Base-by-base conservation (phyloP, 768 basidiomycete genomes). In the Pleurotus platypus region DNA sequence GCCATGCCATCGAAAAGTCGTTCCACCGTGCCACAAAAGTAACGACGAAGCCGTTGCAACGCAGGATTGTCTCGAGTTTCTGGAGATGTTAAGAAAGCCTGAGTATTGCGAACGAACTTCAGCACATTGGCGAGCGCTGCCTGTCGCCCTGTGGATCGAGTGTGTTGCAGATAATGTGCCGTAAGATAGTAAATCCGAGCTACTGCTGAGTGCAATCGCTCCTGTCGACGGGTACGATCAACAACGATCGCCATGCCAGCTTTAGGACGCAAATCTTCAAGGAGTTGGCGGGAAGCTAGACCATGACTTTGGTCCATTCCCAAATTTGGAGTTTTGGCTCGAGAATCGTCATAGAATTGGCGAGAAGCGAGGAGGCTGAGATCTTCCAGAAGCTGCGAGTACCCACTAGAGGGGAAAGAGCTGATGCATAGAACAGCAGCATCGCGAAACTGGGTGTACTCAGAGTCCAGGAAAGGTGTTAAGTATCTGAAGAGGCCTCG, bases 11-110 rank as follows among this genome's bases (percentile, higher is more conserved):
- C 88, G 58, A 94, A 93, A 8, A 97, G 79, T 49, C 89, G 85
- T 68, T 94, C 92, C 3, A 97, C 84, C 0, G 89, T 84, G 16
- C 92, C 89, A 64, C 94, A 97, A 69, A 96, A 97, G 68, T 92
- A 95, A 22, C 92, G 85, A 26, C 94, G 86, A 27, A 96, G 75
- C 6, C 86, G 82, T 60, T 95, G 91, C 24, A 94, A 70, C 1
- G 89, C 82, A 62, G 82, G 85, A 59, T 88, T 88, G 49, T 92
- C 88, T 24, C 88, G 83, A 63, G 85, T 81, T 39, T 90, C 87
- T 0, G 84, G 74, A 3, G 84, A 78, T 2, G 82, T 80, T n/a
- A 98, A 75, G 67, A 92, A 90, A 0, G 81, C 69, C 60, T 92
- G 87, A 4, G 90, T 94, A 61, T 86, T 89, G 38, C 86, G 83